These are phyloP conservation scores for Camellia lanceoleosa DNA, from an alignment of 148 eudicot genomes.

Conservation along the genomic window DNA sequence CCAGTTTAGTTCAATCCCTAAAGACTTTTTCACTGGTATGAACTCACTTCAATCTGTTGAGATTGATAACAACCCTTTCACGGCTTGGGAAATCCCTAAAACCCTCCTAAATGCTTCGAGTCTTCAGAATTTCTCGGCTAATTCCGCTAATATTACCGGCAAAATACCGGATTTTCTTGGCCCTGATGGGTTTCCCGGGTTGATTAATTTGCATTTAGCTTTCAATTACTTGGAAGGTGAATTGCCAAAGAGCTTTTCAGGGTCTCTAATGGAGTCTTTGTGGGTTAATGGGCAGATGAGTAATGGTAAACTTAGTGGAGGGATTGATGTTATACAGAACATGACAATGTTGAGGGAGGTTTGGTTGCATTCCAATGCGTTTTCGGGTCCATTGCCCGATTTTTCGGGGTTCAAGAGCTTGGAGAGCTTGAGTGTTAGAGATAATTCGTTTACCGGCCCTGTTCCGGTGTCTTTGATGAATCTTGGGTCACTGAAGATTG, in stretches of 20 bases:
- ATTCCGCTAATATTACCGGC: conserved; percentile 63
- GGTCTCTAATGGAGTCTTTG: conserved; percentile 73
- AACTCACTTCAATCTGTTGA: conserved; percentile 70
- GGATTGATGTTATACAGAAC: conserved; percentile 71
- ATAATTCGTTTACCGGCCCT: conserved; percentile 72
- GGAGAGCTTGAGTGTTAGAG: conserved; percentile 60
- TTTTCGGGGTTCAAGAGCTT: conserved; percentile 61
- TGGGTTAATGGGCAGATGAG: conserved; percentile 90
- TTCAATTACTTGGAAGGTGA: conserved; percentile 71
- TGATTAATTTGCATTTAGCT: conserved; percentile 68
- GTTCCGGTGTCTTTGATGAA: conserved; percentile 64
- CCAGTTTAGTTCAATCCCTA: conserved; percentile 56
- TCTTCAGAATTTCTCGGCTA: conserved; percentile 81
- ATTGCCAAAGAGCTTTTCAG: conserved; percentile 62
- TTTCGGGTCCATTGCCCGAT: conserved; percentile 89
- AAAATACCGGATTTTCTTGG: conserved; percentile 68
- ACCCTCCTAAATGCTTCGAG: conserved; percentile 52
- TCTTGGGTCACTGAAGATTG: conserved; percentile 57
- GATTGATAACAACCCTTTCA: conserved; percentile 71
- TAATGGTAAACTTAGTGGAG: conserved; percentile 53
- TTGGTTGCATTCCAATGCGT: conserved; percentile 79
- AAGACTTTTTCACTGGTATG: conserved; percentile 66
- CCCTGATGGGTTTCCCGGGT: conserved; percentile 65
- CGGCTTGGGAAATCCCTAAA: conserved; percentile 66
- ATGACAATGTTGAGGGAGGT: conserved; percentile 81